These are phyloP conservation scores for Oryza brachyantha DNA, from an alignment of 176 grass and related monocot species.

Conservation along the genomic window DNA sequence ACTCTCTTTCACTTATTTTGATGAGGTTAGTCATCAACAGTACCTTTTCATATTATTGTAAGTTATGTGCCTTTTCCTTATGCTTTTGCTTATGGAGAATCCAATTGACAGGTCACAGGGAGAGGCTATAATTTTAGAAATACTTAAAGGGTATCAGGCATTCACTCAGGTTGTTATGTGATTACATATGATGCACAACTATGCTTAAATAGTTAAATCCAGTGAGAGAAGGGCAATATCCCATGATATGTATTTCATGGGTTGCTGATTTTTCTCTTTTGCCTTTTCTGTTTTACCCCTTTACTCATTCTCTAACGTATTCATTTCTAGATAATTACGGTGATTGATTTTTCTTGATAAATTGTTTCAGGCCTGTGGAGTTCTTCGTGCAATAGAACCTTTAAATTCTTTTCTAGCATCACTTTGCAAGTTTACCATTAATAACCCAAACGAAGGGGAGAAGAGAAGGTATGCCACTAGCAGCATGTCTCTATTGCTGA, in stretches of 20 bases:
- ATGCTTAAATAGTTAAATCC: slow-evolving; percentile 20
- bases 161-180: slow-evolving; percentile 75
- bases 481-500: slow-evolving; percentile 18
- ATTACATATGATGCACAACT: slow-evolving; percentile 5
- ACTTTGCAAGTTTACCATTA: slow-evolving; percentile 98
- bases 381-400: slow-evolving; percentile 87
- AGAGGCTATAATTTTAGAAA: slow-evolving; percentile 99
- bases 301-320: not conserved
- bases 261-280: slow-evolving; percentile 19
- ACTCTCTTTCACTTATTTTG: slow-evolving; percentile 94
- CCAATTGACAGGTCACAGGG: slow-evolving; percentile 82
- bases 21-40: slow-evolving; percentile 45
- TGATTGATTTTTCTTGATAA: slow-evolving; percentile 23
- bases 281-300: slow-evolving; percentile 15
- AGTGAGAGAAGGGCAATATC: slow-evolving; percentile 7
- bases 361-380: slow-evolving; percentile 94
- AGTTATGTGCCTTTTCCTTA: slow-evolving; percentile 13
- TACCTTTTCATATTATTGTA: slow-evolving; percentile 13
- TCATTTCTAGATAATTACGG: not conserved
- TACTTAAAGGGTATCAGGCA: slow-evolving; percentile 99
- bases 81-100: slow-evolving; percentile 39
- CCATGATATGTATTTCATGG: slow-evolving; percentile 9
- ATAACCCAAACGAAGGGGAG: slow-evolving; percentile 82
- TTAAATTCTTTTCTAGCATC: slow-evolving; percentile 99
- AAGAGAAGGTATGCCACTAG: slow-evolving; percentile 68